Evolutionary conservation across 208 protist species (phyloP).

Genomic region (Acanthamoeba healyi): DNA sequence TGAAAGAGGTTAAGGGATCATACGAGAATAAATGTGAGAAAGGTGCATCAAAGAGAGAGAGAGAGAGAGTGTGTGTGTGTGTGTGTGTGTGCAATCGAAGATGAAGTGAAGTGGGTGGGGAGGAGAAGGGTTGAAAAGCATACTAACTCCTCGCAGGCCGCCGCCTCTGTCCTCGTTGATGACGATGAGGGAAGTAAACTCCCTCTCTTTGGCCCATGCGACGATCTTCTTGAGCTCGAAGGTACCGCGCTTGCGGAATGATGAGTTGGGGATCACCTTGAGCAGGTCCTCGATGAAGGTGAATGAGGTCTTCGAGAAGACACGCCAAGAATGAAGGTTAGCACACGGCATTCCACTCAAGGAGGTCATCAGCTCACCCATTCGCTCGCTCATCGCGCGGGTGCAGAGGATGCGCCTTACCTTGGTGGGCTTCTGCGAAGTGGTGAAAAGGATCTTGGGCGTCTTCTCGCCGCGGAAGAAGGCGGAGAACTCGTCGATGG

Average conservation of each 20-base stretch:
- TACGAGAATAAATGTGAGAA: neutral
- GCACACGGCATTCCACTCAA: no score
- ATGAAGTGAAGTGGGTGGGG: no score
- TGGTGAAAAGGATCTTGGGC: conserved; percentile 90
- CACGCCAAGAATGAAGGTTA: no score
- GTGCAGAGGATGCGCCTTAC: conserved; percentile 12
- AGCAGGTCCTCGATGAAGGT: conserved; percentile 86
- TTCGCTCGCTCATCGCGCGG: no score
- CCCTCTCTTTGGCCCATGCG: conserved; percentile 85
- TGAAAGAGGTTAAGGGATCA: conserved; percentile 21
- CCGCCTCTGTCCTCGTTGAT: conserved; percentile 88
- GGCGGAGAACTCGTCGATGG: conserved; percentile 88
- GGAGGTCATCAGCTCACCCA: no score
- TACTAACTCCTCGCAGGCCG: conserved; percentile 65
- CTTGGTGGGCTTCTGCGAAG: conserved; percentile 79
- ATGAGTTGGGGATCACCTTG: conserved; percentile 86
- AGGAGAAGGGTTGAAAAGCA: no score
- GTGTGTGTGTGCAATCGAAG: no score
- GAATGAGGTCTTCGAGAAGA: conserved; percentile 67
- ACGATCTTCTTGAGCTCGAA: conserved; percentile 89
- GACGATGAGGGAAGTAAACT: conserved; percentile 92
- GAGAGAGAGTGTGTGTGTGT: no score
- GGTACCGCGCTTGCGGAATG: conserved; percentile 79
- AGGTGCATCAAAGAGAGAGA: no score
- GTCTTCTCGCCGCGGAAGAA: conserved; percentile 88